A percentile compares a stretch with the other conserved stretches of the same genome.
phyloP scores from a whole-genome alignment of 345 rosid species.

The Ricinus communis region DNA sequence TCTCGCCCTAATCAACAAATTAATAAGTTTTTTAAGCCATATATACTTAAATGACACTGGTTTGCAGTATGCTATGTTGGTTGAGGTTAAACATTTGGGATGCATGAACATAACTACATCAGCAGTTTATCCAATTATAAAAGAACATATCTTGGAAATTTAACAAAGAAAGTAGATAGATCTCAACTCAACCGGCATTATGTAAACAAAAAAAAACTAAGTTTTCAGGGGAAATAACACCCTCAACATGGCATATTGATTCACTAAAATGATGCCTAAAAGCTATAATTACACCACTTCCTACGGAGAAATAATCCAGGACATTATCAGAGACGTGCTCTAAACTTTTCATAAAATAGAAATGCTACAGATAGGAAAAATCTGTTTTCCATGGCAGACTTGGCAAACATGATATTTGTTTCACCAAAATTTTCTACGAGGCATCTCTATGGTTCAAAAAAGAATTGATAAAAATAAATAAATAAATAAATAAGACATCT shows the following conservation, averaged over 20 bases:
- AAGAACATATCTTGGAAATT: neutral
- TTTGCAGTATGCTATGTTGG: too few relatives aligned
- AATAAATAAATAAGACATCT: too few relatives aligned
- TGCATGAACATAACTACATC: neutral
- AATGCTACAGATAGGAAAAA: neutral
- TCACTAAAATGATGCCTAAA: neutral
- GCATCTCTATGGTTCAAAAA: neutral
- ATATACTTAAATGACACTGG: too few relatives aligned
- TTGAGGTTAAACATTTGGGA: too few relatives aligned
- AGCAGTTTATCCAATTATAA: neutral
- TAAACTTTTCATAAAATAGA: neutral
- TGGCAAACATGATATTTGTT: neutral
- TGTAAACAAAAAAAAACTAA: too few relatives aligned
- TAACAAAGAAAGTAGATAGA: neutral
- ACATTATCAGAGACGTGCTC: neutral
- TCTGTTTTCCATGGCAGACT: neutral
- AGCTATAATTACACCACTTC: neutral
- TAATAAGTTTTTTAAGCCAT: neutral
- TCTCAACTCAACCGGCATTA: neutral
- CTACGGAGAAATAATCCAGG: neutral
- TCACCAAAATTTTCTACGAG: neutral
- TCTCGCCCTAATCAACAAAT: neutral
- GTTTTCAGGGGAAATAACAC: neutral
- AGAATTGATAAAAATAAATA: neutral
- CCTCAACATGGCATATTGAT: neutral